Conservation (phyloP, 495 filamentous ascomycete genomes). For the Penicillium nucicola region DNA sequence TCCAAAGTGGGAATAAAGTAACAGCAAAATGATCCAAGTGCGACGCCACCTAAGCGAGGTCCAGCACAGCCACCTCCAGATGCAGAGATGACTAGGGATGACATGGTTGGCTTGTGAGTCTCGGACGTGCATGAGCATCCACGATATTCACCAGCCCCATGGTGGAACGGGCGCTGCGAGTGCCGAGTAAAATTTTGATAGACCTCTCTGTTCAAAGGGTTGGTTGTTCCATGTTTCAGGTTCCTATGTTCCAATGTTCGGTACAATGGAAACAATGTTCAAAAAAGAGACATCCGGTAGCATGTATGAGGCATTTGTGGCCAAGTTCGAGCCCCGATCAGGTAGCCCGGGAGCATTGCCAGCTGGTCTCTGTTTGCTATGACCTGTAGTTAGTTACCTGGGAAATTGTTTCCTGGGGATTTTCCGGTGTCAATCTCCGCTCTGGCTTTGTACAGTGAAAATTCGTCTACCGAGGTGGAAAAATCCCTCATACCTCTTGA, state of each 20-base stretch:
- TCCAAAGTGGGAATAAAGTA: too few relatives aligned
- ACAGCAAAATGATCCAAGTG: constrained; percentile 5
- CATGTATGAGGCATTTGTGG: constrained; percentile 28
- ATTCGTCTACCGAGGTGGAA: constrained; percentile 4
- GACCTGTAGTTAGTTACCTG: not conserved
- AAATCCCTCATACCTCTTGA: constrained; percentile 12
- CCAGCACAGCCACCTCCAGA: constrained; percentile 26
- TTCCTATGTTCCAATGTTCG: not conserved
- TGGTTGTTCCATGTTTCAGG: not conserved
- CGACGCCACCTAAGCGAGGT: constrained; percentile 17
- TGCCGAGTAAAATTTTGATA: not conserved
- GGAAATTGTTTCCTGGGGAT: constrained; percentile 2
- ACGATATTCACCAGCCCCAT: constrained; percentile 22
- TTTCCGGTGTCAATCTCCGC: constrained; percentile 5
- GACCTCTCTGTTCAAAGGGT: not conserved
- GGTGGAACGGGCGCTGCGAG: constrained; percentile 8
- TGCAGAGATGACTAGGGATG: not conserved
- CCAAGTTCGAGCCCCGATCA: constrained; percentile 23
- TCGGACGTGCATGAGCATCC: not conserved
- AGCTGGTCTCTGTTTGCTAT: not conserved
- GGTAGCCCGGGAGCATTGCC: constrained; percentile 12
- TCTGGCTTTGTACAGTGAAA: not conserved
- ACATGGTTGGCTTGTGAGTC: not conserved
- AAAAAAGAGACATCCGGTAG: not conserved
- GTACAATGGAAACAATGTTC: not conserved